Evolutionary conservation across 768 basidiomycete species (phyloP).

Genomic region (Sarcomyxa edulis): DNA sequence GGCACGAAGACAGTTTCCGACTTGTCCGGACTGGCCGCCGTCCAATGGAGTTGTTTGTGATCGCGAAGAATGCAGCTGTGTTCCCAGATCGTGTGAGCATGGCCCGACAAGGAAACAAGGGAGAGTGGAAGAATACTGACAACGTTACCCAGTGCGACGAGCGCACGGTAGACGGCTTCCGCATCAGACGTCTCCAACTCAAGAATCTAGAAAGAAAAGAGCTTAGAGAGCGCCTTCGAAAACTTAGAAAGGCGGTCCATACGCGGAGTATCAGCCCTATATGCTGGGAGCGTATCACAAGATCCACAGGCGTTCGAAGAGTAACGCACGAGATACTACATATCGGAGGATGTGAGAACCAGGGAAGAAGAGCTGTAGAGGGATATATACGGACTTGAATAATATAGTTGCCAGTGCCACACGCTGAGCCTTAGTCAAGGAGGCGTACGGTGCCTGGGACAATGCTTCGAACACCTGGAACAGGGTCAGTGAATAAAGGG

Average conservation of each 20-base stretch:
- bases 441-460: constrained; percentile 41
- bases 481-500: neutral
- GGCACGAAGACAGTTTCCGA: constrained; percentile 32
- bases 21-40: constrained; percentile 31
- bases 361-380: neutral
- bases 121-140: constrained; percentile 32
- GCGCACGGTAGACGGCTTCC: constrained; percentile 65
- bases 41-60: constrained; percentile 28
- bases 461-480: constrained; percentile 54
- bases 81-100: constrained; percentile 5
- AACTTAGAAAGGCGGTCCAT: constrained; percentile 12
- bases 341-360: constrained; percentile 7
- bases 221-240: constrained; percentile 3
- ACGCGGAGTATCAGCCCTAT: constrained; percentile 44
- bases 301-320: constrained; percentile 36
- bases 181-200: constrained; percentile 50
- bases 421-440: constrained; percentile 64
- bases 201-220: constrained; percentile 44
- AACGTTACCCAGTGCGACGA: constrained; percentile 71
- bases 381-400: constrained; percentile 70
- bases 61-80: constrained; percentile 46
- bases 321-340: constrained; percentile 60
- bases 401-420: constrained; percentile 76
- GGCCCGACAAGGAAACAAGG: no score
- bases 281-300: constrained; percentile 33